These are phyloP conservation scores for Hypsizygus ulmarius DNA, from an alignment of 1,284 basidiomycete species.

Conservation along the genomic window DNA sequence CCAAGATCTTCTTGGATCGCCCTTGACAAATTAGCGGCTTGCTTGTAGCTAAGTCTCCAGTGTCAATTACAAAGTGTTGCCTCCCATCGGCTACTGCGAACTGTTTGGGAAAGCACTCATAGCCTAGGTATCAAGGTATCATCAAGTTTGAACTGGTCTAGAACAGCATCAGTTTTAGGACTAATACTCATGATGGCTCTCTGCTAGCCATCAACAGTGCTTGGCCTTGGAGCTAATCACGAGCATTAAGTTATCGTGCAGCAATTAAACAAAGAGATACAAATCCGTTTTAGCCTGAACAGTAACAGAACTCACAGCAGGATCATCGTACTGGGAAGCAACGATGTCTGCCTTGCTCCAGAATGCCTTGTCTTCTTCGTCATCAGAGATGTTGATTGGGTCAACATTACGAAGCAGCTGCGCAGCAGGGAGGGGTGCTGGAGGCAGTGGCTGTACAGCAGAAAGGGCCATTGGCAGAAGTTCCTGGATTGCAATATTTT, in stretches of 20 bases:
- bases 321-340: too few relatives aligned
- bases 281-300: too few relatives aligned
- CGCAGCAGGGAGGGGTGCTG: not conserved
- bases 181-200: constrained; percentile 6
- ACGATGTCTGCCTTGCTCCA: too few relatives aligned
- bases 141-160: constrained; percentile 3
- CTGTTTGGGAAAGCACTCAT: constrained; percentile 1
- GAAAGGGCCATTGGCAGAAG: too few relatives aligned
- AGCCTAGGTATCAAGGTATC: constrained; percentile 7
- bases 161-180: constrained; percentile 4
- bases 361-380: too few relatives aligned
- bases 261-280: too few relatives aligned
- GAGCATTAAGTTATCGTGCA: too few relatives aligned
- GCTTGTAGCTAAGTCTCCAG: not conserved
- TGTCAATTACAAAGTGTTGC: not conserved
- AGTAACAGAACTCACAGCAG: too few relatives aligned
- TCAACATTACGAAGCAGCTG: not conserved
- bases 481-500: constrained; percentile 3
- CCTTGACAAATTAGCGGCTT: not conserved
- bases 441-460: too few relatives aligned
- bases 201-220: not conserved
- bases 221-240: too few relatives aligned
- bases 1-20: not conserved
- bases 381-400: not conserved
- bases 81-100: constrained; percentile 9